phyloP scores from a whole-genome alignment of 2,329 filamentous ascomycete genomes.

The Emergomyces pasteurianus region DNA sequence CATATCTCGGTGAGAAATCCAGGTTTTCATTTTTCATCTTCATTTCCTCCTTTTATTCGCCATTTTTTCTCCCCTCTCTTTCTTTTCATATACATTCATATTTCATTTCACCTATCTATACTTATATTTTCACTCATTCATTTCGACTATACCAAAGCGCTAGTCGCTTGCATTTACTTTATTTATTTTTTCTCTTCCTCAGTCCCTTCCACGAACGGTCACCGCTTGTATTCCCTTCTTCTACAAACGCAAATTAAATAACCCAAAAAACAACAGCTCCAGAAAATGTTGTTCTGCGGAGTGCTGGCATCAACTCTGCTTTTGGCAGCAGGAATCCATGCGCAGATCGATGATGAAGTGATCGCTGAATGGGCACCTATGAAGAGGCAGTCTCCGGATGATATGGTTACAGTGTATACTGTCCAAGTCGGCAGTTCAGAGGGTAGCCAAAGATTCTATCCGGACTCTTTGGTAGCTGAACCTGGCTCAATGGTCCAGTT shows the following conservation, averaged over 20 bases:
- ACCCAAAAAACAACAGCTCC: neutral
- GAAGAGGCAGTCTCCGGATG: neutral
- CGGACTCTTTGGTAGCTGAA: slow-evolving; percentile 52
- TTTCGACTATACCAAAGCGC: neutral
- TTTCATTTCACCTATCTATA: neutral
- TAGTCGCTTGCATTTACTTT: neutral
- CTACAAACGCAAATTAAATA: neutral
- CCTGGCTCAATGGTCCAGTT: slow-evolving; percentile 44
- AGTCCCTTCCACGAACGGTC: neutral
- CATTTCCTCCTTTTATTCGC: neutral
- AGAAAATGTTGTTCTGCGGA: neutral
- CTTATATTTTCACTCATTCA: neutral
- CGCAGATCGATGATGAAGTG: neutral
- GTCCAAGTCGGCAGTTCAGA: slow-evolving; percentile 51
- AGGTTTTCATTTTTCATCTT: neutral
- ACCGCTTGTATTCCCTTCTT: neutral
- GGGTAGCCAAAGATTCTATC: slow-evolving; percentile 48
- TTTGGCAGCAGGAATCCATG: neutral
- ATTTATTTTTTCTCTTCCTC: neutral
- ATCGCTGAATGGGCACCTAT: neutral
- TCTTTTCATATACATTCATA: neutral
- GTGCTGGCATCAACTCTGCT: neutral
- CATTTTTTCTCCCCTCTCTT: neutral
- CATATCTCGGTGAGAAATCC: neutral
- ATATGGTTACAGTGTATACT: slow-evolving; percentile 41